Percentiles rank a stretch among this genome's conserved stretches.
Evolutionary conservation across 306 rosid species (phyloP).

Genomic region (Geum urbanum): DNA sequence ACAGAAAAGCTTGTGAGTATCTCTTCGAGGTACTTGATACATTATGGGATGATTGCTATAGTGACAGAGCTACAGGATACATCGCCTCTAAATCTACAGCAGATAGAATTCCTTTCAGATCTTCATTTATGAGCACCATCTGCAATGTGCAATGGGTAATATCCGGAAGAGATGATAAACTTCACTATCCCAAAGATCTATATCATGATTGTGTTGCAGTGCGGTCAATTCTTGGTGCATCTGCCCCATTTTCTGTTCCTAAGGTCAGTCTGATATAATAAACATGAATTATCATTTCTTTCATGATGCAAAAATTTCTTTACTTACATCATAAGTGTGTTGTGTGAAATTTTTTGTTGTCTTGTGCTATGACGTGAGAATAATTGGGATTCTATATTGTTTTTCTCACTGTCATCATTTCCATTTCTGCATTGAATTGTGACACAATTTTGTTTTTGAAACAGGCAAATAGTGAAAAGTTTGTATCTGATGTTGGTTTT

Average conservation of each 20-base stretch:
- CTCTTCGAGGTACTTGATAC: slow-evolving; percentile 73
- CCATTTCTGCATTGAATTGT: slow-evolving; percentile 7
- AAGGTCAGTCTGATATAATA: slow-evolving; percentile 53
- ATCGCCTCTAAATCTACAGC: slow-evolving; percentile 42
- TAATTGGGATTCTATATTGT: neutral
- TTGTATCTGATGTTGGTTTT: slow-evolving; percentile 63
- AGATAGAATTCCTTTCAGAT: slow-evolving; percentile 50
- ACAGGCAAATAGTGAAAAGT: slow-evolving; percentile 70
- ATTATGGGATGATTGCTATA: slow-evolving; percentile 77
- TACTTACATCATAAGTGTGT: neutral
- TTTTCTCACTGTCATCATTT: neutral
- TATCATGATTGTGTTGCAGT: slow-evolving; percentile 73
- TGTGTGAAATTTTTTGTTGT: neutral
- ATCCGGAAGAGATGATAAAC: slow-evolving; percentile 56
- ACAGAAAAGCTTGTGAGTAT: slow-evolving; percentile 52
- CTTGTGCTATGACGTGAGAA: neutral
- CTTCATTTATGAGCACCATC: slow-evolving; percentile 60
- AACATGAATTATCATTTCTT: neutral
- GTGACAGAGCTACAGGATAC: slow-evolving; percentile 57
- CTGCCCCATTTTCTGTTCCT: slow-evolving; percentile 81
- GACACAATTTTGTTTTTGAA: slow-evolving; percentile 7
- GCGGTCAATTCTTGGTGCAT: slow-evolving; percentile 59
- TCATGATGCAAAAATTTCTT: neutral
- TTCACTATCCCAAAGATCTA: slow-evolving; percentile 76
- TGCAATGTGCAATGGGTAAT: slow-evolving; percentile 67